Evolutionary conservation across 2,329 filamentous ascomycete species (phyloP).

Genomic region (Colletotrichum somersetense): DNA sequence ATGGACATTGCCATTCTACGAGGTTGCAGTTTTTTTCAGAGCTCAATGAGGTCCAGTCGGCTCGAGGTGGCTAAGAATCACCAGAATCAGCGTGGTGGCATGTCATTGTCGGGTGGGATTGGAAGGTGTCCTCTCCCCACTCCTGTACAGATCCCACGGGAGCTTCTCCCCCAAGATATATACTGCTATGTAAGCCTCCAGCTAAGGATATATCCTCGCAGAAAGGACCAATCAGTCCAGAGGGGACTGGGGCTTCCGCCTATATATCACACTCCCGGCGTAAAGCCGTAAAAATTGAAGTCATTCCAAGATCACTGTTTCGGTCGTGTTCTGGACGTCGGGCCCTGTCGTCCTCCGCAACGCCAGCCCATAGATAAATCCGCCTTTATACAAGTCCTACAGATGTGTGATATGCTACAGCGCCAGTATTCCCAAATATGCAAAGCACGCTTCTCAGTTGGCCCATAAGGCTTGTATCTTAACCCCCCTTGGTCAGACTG

Average conservation of each 20-base stretch:
- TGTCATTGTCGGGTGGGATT: neutral
- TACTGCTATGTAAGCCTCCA: neutral
- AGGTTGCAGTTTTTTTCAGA: neutral
- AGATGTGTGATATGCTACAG: constrained; percentile 14
- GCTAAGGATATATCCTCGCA: neutral
- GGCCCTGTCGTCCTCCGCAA: neutral
- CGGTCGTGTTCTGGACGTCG: neutral
- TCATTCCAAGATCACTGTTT: constrained; percentile 1
- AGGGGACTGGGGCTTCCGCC: no score
- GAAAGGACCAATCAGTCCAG: neutral
- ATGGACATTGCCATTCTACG: neutral
- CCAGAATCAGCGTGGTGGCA: neutral
- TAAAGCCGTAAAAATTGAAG: neutral
- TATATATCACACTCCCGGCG: neutral
- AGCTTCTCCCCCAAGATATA: neutral
- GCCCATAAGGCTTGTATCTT: neutral
- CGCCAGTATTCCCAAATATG: neutral
- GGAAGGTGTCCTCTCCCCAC: neutral
- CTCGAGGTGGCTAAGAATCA: neutral
- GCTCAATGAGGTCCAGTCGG: neutral
- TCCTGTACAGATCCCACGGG: neutral
- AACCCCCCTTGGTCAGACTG: constrained; percentile 32
- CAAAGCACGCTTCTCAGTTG: neutral
- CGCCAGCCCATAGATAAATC: neutral
- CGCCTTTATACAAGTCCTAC: neutral